Evolutionary conservation across 2,329 filamentous ascomycete genomes (phyloP).

Genomic region (Apiospora marii): DNA sequence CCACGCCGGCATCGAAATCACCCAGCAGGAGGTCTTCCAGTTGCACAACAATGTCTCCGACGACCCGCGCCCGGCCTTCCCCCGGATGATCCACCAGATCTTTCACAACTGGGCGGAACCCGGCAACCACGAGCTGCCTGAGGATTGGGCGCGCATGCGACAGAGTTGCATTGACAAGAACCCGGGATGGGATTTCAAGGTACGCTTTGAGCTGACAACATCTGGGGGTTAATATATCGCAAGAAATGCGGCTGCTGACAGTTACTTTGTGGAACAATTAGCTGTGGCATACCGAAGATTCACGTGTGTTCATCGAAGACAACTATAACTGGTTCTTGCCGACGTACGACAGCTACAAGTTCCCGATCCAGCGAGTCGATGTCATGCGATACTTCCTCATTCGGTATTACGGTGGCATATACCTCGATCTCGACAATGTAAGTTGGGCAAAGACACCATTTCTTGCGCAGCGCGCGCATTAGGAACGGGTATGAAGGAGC

Average conservation of each 20-base stretch:
- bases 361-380: conserved; percentile 80
- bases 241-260: not conserved
- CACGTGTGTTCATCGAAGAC: conserved; percentile 73
- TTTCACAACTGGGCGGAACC: conserved; percentile 40
- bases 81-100: conserved; percentile 44
- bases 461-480: not conserved
- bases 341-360: conserved; percentile 77
- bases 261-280: conserved; percentile 42
- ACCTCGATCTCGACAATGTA: conserved; percentile 74
- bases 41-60: conserved; percentile 29
- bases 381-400: conserved; percentile 83
- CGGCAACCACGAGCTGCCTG: conserved; percentile 34
- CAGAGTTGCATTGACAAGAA: conserved; percentile 37
- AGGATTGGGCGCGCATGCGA: conserved; percentile 37
- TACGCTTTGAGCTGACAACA: conserved; percentile 18
- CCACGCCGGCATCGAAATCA: conserved; percentile 29
- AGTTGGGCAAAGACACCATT: not conserved
- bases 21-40: conserved; percentile 27
- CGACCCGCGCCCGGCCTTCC: conserved; percentile 32
- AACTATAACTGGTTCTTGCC: conserved; percentile 82
- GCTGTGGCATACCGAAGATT: conserved; percentile 79
- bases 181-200: conserved; percentile 40
- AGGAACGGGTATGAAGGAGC: not conserved
- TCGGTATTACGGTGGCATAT: conserved; percentile 79
- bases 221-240: not conserved